Conservation (phyloP, 2,329 filamentous ascomycete species). For the Calonectria montana region DNA sequence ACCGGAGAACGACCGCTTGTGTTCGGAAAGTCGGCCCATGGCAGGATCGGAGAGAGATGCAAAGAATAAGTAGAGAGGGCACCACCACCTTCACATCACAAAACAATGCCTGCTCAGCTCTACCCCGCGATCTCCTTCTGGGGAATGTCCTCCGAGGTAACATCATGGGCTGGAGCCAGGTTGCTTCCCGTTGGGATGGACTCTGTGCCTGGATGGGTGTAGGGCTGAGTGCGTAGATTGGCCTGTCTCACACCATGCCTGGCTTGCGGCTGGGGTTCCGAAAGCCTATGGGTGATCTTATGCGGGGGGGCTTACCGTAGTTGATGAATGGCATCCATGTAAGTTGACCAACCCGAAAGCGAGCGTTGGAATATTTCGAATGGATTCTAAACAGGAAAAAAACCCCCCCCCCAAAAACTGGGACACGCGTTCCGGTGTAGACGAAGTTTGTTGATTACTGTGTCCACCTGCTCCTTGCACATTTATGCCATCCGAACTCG, state of each 20-base stretch:
- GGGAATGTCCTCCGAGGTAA: neutral
- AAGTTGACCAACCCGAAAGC: neutral
- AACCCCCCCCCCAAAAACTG: no score
- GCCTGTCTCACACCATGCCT: neutral
- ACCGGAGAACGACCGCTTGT: neutral
- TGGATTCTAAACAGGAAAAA: no score
- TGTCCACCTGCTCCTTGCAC: neutral
- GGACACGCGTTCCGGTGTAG: neutral
- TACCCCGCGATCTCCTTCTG: slow-evolving; percentile 18
- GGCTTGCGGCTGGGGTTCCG: slow-evolving; percentile 3
- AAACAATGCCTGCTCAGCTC: slow-evolving; percentile 1
- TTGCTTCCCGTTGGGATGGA: slow-evolving; percentile 5
- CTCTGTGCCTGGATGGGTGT: slow-evolving; percentile 5
- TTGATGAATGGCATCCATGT: neutral
- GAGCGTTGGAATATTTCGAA: neutral
- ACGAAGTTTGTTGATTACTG: neutral
- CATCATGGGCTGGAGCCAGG: slow-evolving; percentile 6
- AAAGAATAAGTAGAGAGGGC: neutral
- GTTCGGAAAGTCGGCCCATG: slow-evolving; percentile 6
- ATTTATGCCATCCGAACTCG: slow-evolving; percentile 1
- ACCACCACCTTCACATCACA: neutral
- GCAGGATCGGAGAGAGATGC: neutral
- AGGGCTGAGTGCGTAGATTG: slow-evolving; percentile 12
- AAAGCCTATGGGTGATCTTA: slow-evolving; percentile 13
- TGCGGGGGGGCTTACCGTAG: slow-evolving; percentile 6